Conservation (phyloP, 176 grass and related monocot genomes). For the Elymus sibiricus region DNA sequence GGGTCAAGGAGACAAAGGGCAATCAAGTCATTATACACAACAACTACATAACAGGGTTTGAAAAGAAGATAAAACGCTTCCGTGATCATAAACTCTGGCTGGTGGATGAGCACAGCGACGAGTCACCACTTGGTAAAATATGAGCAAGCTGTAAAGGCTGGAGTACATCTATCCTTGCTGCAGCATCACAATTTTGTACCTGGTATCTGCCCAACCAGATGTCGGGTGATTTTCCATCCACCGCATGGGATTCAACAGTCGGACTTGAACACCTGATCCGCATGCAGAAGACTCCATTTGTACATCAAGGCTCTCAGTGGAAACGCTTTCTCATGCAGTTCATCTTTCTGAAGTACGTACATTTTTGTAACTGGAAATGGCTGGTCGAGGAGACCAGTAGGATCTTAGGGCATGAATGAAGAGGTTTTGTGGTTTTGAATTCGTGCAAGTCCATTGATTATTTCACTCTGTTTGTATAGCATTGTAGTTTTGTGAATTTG, state of each 20-base stretch:
- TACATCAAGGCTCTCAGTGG: neutral
- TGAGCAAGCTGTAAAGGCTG: slow-evolving; percentile 33
- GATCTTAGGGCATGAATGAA: neutral
- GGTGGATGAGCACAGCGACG: slow-evolving; percentile 67
- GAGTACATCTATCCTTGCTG: slow-evolving; percentile 1
- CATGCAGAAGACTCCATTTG: neutral
- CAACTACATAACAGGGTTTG: slow-evolving; percentile 96
- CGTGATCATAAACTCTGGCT: slow-evolving; percentile 77
- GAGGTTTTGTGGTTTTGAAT: neutral
- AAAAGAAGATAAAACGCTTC: slow-evolving; percentile 94
- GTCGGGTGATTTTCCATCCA: neutral
- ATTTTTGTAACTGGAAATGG: neutral
- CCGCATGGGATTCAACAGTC: neutral
- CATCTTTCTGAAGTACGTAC: neutral
- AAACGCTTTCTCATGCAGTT: neutral
- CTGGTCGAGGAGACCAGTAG: neutral
- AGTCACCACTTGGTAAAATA: slow-evolving; percentile 83
- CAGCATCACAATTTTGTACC: slow-evolving; percentile 21
- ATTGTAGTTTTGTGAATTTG: slow-evolving; percentile 4
- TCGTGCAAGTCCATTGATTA: neutral
- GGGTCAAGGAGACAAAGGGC: slow-evolving; percentile 76
- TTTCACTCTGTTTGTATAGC: slow-evolving; percentile 5
- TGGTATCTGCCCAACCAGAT: slow-evolving; percentile 1
- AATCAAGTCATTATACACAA: slow-evolving; percentile 95
- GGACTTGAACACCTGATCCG: neutral